Evolutionary conservation across 2,329 filamentous ascomycete genomes (phyloP), one percentile per base, ranked within the genome.

Genomic region (Endothia cerciana): DNA sequence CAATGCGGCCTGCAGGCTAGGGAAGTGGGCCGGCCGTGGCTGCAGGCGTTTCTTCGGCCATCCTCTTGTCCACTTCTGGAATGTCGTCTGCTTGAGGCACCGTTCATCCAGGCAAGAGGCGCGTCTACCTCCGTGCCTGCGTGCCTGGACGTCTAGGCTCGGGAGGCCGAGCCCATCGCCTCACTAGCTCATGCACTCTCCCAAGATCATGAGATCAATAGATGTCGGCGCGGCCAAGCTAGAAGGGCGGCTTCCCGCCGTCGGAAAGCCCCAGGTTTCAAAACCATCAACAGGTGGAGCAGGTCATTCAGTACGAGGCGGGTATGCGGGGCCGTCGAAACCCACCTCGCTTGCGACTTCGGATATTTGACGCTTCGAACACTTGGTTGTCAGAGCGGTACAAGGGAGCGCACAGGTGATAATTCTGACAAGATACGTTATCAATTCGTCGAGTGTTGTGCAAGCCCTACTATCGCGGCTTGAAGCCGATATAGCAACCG

Each of bases 1-100:
- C 62, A 58, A 62, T 65, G 66, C 66, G 65, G 57, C 64, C 64
- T 65, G 65, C 64, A 68, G 64, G 66, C 64, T 60, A 64, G 60
- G 41, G 49, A 61, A 68, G 66, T 61, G 61, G 57, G 60, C 60
- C 45, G 47, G 33, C n/a, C n/a, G 61, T 68, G 66, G 60, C 60
- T 64, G 64, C 66, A 68, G 66, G 66, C 57, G 60, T 68, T 59
- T 63, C 60, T 59, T 63, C 47, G 56, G 60, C 38, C 60, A 7
- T 41, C 43, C 60, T 51, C 64, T 63, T 65, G 56, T 47, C 58
- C 53, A 43, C 22, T 63, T 65, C 30, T 47, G 66, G 64, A 60
- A 63, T 53, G 53, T 66, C 64, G 63, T 65, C 62, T 57, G 51
- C 47, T 63, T 28, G 40, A 45, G 41, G 43, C 43, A 62, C 59